Conservation (phyloP, 2,329 filamentous ascomycete genomes). For the Lomentospora prolificans region DNA sequence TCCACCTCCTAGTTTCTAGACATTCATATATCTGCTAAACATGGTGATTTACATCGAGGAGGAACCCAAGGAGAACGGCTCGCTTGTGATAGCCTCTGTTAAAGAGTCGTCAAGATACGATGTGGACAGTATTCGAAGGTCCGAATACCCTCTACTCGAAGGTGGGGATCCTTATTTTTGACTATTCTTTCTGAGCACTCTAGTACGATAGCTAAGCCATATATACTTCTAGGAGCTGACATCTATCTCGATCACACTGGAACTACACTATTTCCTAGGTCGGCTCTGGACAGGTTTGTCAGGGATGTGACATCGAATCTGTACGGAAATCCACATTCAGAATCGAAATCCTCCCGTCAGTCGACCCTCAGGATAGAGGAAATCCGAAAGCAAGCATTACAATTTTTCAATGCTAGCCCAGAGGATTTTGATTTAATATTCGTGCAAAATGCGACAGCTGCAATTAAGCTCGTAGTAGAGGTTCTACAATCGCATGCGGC, state of each 20-base stretch:
- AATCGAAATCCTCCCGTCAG: conserved; percentile 68
- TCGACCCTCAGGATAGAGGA: conserved; percentile 69
- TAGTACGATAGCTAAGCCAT: background rate
- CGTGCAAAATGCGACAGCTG: conserved; percentile 84
- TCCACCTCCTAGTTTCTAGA: too few relatives aligned
- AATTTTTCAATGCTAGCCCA: conserved; percentile 74
- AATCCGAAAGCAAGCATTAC: conserved; percentile 58
- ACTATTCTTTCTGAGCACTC: background rate
- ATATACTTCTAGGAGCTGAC: background rate
- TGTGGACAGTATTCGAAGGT: background rate
- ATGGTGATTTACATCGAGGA: too few relatives aligned
- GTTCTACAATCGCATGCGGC: conserved; percentile 17
- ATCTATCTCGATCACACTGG: conserved; percentile 91
- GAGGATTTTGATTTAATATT: conserved; percentile 81
- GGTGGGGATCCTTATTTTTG: background rate
- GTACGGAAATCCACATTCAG: conserved; percentile 88
- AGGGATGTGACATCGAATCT: conserved; percentile 68
- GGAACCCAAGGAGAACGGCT: too few relatives aligned
- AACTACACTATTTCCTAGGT: conserved; percentile 76
- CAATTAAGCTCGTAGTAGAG: conserved; percentile 77
- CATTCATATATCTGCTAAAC: too few relatives aligned
- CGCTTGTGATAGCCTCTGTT: too few relatives aligned
- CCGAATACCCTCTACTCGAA: background rate
- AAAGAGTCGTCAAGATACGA: background rate
- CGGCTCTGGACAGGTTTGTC: conserved; percentile 69